Conservation (phyloP, 2,329 filamentous ascomycete genomes). For the Metarhizium brunneum region DNA sequence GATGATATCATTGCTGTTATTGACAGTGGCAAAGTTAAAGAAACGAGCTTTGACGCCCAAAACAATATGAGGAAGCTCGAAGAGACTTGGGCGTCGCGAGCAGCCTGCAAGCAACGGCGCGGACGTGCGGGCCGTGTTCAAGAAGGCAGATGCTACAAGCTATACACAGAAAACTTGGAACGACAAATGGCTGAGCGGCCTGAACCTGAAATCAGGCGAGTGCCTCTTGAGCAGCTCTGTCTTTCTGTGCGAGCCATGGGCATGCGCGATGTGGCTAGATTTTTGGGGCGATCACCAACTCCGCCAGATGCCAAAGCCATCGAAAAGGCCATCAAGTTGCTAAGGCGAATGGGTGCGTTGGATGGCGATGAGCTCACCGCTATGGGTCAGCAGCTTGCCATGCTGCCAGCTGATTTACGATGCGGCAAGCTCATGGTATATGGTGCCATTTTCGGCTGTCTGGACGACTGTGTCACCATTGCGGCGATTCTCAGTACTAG, state of each 20-base stretch:
- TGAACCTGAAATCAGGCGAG: constrained; percentile 86
- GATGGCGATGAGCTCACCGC: constrained; percentile 82
- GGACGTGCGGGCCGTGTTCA: constrained; percentile 90
- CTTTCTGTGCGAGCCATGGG: constrained; percentile 94
- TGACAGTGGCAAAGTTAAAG: constrained; percentile 90
- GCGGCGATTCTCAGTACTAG: constrained; percentile 85
- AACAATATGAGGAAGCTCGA: constrained; percentile 92
- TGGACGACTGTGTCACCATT: constrained; percentile 81
- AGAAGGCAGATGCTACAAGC: constrained; percentile 86
- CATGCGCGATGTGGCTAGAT: constrained; percentile 68
- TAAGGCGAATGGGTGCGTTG: constrained; percentile 80
- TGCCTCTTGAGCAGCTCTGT: constrained; percentile 89
- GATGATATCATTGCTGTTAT: constrained; percentile 95
- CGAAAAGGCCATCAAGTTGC: constrained; percentile 69
- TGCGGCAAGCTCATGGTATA: constrained; percentile 95
- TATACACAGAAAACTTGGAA: constrained; percentile 83
- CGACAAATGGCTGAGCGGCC: constrained; percentile 78
- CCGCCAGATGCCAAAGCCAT: constrained; percentile 81
- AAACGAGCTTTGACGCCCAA: constrained; percentile 84
- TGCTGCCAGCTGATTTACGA: constrained; percentile 87
- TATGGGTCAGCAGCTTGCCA: constrained; percentile 83
- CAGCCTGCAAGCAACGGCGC: constrained; percentile 87
- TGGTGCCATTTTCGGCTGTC: constrained; percentile 84
- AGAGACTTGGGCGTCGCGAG: constrained; percentile 90
- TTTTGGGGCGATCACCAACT: constrained; percentile 79